Percentiles rank a stretch among this genome's conserved stretches.
Evolutionary conservation across 2,329 filamentous ascomycete species (phyloP).

Genomic region (Pseudogymnoascus pannorum): DNA sequence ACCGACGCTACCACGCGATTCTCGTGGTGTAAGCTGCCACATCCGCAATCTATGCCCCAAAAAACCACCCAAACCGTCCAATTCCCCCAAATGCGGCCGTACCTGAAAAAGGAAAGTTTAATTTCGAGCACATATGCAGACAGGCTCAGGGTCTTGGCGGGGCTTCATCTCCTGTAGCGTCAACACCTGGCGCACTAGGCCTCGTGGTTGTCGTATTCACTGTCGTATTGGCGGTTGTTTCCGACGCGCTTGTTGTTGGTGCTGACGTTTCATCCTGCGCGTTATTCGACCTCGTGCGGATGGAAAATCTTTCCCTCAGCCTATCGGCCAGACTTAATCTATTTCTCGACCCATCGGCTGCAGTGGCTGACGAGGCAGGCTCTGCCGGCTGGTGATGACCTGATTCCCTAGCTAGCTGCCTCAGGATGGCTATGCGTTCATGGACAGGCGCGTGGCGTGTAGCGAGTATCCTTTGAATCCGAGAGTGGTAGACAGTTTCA

Average conservation of each 20-base stretch:
- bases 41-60: neutral
- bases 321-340: conserved; percentile 2
- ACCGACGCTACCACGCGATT: neutral
- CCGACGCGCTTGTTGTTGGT: neutral
- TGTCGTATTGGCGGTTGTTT: neutral
- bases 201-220: neutral
- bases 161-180: neutral
- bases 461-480: conserved; percentile 22
- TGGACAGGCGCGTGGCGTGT: conserved; percentile 52
- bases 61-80: neutral
- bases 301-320: neutral
- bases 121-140: neutral
- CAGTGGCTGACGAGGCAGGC: neutral
- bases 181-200: neutral
- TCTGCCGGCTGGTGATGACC: neutral
- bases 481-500: neutral
- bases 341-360: neutral
- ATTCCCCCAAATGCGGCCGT: neutral
- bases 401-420: conserved; percentile 39
- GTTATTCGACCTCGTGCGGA: neutral
- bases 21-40: conserved; percentile 1
- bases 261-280: neutral
- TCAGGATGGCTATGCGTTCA: conserved; percentile 54
- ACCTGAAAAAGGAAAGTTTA: conserved; percentile 8
- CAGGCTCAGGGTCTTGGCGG: neutral